phyloP scores from a whole-genome alignment of 306 rosid genomes.

The Castanea mollissima region DNA sequence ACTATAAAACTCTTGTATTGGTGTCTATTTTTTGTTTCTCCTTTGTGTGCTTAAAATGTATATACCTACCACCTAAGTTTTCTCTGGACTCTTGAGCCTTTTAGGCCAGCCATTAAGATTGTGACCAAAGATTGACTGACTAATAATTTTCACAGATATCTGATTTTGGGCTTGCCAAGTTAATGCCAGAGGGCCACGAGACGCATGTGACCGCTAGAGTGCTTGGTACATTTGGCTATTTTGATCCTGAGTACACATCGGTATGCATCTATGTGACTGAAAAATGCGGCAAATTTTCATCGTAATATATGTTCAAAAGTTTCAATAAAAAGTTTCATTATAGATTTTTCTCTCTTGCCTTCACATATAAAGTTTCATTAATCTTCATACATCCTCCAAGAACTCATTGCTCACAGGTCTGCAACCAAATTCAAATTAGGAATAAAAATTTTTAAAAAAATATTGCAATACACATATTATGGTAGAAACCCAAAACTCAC shows the following conservation, averaged over 20 bases:
- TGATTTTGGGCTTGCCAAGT: conserved; percentile 93
- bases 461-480: not conserved
- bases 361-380: not conserved
- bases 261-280: conserved; percentile 37
- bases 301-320: not conserved
- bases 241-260: conserved; percentile 95
- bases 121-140: not conserved
- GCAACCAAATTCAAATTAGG: not conserved
- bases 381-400: not conserved
- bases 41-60: too few relatives aligned
- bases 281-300: not conserved
- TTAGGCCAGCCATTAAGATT: not conserved
- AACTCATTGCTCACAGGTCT: not conserved
- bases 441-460: not conserved
- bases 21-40: too few relatives aligned
- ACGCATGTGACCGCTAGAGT: conserved; percentile 76
- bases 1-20: too few relatives aligned
- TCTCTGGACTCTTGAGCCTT: too few relatives aligned
- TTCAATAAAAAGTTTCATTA: not conserved
- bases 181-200: conserved; percentile 95
- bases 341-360: not conserved
- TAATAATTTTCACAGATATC: conserved; percentile 53
- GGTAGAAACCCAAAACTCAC: not conserved
- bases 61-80: too few relatives aligned
- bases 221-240: conserved; percentile 93